Evolutionary conservation across 441 rosid species (phyloP).

Genomic region (Pelargonium fulgidum): DNA sequence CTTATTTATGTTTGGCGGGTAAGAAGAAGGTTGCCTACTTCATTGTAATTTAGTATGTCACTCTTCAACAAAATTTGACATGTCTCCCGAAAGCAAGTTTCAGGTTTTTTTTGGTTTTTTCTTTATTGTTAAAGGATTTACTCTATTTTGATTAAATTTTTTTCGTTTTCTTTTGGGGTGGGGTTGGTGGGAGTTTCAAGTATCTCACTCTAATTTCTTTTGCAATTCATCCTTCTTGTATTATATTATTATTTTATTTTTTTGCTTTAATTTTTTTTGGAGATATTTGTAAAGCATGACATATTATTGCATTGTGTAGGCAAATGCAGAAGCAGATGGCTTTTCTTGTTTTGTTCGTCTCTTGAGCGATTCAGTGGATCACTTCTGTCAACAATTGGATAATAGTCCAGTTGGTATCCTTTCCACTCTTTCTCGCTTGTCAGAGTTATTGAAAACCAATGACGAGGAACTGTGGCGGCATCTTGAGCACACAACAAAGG

Average conservation of each 20-base stretch:
- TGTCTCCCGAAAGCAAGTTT: background rate
- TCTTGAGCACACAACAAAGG: constrained; percentile 53
- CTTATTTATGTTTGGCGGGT: no score
- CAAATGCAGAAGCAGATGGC: constrained; percentile 61
- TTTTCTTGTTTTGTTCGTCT: constrained; percentile 59
- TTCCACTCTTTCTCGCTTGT: constrained; percentile 49
- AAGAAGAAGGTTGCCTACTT: no score
- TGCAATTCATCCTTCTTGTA: background rate
- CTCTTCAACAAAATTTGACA: no score
- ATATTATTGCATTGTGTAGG: constrained; percentile 27
- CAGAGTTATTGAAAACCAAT: constrained; percentile 46
- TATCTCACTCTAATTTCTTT: background rate
- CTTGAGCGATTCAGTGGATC: constrained; percentile 60
- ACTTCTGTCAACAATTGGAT: constrained; percentile 59
- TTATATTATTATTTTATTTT: no score
- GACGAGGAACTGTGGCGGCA: constrained; percentile 65
- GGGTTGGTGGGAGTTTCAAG: background rate
- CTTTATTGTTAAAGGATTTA: background rate
- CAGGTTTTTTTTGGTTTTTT: background rate
- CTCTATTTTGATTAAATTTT: background rate
- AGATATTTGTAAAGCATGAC: background rate
- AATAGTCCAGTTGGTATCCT: constrained; percentile 60
- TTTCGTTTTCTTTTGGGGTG: background rate
- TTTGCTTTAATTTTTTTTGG: background rate
- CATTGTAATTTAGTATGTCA: no score